Base-by-base conservation (phyloP, 2,329 filamentous ascomycete species). In the Trichocomaceae sp. region DNA sequence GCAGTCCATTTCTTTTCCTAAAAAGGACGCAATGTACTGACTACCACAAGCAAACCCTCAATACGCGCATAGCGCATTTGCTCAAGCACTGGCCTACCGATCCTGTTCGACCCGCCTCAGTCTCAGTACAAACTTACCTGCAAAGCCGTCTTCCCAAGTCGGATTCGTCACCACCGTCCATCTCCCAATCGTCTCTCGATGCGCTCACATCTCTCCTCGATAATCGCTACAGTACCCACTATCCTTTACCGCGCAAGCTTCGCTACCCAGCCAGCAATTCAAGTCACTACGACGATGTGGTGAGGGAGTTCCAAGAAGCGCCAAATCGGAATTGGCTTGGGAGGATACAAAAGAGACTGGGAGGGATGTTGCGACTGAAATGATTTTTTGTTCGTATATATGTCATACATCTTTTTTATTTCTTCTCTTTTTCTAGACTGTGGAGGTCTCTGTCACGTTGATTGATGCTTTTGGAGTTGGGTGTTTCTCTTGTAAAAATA, bases 131-230 rank as follows among this genome's bases (percentile, higher is more conserved):
- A 59, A 64, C 62, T 49, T 75, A 72, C 58, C 68, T 75, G 23
- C 65, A 72, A 60, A 62, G 63, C 22, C 66, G 66, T 46, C 60
- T 74, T 17, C 54, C 59, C 29, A 61, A 61, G 17, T 44, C 63
- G 19, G 54, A 55, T 17, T 63, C 62, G 55, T 61, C 61, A 49
- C 54, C 58, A 39, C 58, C 57, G 57, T 47, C 45, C 54, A 61
- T 68, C 52, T 64, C 68, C 53, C 61, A 71, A 64, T 57, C 68
- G n/a, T 71, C 69, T 20, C 62, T 83, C 52, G 84, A 83, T 61
- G 81, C 80, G 4, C 75, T 85, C 1, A 82, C 80, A 58, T 76
- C 79, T 2, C 69, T 85, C n/a, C 70, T 85, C 2, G 80, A 83
- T 60, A 76, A 85, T 63, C 70, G 79, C 48, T 84, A 83, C 61